phyloP scores from a whole-genome alignment of 768 basidiomycete species.

The Filobasidium wieringae region DNA sequence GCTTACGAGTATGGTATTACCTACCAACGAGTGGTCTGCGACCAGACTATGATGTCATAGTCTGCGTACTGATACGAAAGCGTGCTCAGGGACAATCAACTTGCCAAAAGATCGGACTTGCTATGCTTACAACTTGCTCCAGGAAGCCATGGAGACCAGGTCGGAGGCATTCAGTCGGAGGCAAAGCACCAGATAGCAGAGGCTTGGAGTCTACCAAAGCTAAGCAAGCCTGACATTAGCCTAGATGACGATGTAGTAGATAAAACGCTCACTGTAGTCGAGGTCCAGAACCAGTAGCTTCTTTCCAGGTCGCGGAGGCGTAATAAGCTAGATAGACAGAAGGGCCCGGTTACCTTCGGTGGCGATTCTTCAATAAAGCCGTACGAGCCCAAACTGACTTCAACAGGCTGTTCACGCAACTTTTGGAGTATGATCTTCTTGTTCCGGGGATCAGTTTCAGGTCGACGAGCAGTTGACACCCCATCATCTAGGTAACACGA shows the following conservation, averaged over 20 bases:
- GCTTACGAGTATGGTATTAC: background rate
- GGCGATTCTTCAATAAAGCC: background rate
- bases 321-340: constrained; percentile 47
- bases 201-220: constrained; percentile 78
- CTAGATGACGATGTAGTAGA: background rate
- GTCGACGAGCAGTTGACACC: constrained; percentile 42
- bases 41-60: constrained; percentile 85
- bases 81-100: background rate
- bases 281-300: constrained; percentile 74
- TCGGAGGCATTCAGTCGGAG: constrained; percentile 67
- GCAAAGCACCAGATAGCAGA: constrained; percentile 65
- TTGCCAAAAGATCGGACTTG: background rate
- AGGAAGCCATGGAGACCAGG: constrained; percentile 76
- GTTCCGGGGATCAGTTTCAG: constrained; percentile 67
- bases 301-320: constrained; percentile 63
- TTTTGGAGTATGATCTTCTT: constrained; percentile 67
- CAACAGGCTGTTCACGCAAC: constrained; percentile 45
- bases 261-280: constrained; percentile 58
- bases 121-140: constrained; percentile 36
- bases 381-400: constrained; percentile 19
- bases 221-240: constrained; percentile 26
- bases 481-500: background rate
- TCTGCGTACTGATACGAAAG: constrained; percentile 47
- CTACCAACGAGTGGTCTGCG: constrained; percentile 26
- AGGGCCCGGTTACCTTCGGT: background rate